Base-by-base conservation (phyloP, 2,329 filamentous ascomycete genomes). In the Cordyceps javanica region DNA sequence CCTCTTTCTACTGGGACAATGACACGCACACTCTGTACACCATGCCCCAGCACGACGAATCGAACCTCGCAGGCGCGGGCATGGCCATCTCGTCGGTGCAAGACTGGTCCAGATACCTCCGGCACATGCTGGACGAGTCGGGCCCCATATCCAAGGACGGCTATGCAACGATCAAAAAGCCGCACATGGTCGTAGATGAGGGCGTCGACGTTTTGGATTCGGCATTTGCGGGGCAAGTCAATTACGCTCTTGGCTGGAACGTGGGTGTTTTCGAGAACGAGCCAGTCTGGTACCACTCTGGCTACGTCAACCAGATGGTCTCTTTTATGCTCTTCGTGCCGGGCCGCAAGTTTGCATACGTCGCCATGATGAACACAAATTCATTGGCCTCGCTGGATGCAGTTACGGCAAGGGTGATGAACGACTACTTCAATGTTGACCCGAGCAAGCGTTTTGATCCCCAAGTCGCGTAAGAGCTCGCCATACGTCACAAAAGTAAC, bases 11-110 rank as follows among this genome's bases (percentile, higher is more conserved):
- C 46, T 76, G 70, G 63, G 59, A 72, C 7, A 66, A 72, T 7
- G 63, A 64, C 4, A 66, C 62, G 2, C 63, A 62, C 0, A 46
- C 49, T 7, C 70, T 69, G 41, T 61, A 68, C 4, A 56, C 60
- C 1, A 59, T 71, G 9, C 61, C 65, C 2, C 62, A 60, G 30
- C 62, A 64, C 14, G 65, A 75, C 10, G 62, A 65, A 2, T 63
- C 66, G 1, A 67, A 66, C 46, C 67, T 65, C 5, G 70, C 71
- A 36, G 77, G 76, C 1, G 76, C 77, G 0, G 78, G 78, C 0
- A 70, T 69, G 16, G 69, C 78, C 23, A 69, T 75, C 36, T 73
- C 69, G 0, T 73, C 67, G 26, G 71, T 75, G 5, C 34, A 65
- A 0, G 73, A 76, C 58, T 76, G 74, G 62, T 67, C 72, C 7